phyloP scores from a whole-genome alignment of 768 basidiomycete genomes.

The Sarcomyxa edulis region DNA sequence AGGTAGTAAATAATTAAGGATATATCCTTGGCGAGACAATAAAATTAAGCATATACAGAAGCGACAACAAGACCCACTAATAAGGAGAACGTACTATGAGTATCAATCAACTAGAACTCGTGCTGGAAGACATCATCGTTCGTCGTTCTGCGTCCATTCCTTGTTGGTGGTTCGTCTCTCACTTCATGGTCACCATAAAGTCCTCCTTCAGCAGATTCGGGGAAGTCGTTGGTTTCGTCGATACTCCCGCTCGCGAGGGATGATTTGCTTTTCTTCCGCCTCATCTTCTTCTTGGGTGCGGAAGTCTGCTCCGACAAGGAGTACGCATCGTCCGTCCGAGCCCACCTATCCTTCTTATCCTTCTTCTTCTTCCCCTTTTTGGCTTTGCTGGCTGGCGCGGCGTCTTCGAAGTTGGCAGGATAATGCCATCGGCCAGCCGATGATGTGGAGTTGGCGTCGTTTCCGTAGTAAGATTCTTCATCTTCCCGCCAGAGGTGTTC shows the following conservation, averaged over 20 bases:
- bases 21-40: too few species aligned
- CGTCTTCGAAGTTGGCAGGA: conserved; percentile 79
- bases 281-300: conserved; percentile 55
- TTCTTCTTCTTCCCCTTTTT: conserved; percentile 59
- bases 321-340: conserved; percentile 82
- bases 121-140: conserved; percentile 57
- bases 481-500: conserved; percentile 70
- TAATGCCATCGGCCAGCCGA: conserved; percentile 74
- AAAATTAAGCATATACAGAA: too few species aligned
- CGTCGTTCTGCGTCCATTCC: conserved; percentile 19
- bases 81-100: too few species aligned
- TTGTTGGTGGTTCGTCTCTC: conserved; percentile 9
- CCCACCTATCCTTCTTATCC: conserved; percentile 85
- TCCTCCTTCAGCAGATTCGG: conserved; percentile 72
- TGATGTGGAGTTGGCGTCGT: conserved; percentile 28
- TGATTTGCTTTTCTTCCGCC: conserved; percentile 51
- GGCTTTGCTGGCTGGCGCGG: conserved; percentile 31
- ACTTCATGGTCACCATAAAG: conserved; percentile 43
- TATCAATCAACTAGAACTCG: too few species aligned
- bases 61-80: too few species aligned
- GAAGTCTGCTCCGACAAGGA: conserved; percentile 40
- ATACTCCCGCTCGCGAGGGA: conserved; percentile 31
- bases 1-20: too few species aligned
- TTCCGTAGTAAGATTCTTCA: conserved; percentile 72
- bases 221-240: conserved; percentile 39